A percentile compares a stretch with the other conserved stretches of the same genome.
These are phyloP conservation scores for Cryptococcus sp. DNA, from an alignment of 1,284 basidiomycete species.

Conservation along the genomic window DNA sequence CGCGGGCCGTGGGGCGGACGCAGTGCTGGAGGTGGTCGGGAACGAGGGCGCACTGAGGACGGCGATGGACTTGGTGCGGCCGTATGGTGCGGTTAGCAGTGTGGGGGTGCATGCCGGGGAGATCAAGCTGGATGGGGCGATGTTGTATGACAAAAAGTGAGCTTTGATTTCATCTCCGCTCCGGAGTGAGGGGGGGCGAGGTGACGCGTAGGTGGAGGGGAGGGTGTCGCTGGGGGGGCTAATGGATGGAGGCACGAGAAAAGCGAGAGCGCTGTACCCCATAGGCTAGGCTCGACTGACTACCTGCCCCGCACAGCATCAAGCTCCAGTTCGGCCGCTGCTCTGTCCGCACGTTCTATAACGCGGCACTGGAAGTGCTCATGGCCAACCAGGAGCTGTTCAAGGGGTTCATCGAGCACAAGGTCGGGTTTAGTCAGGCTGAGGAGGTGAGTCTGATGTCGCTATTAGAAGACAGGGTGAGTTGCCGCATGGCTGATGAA, in stretches of 20 bases:
- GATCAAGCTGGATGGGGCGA: conserved; percentile 45
- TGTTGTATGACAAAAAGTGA: conserved; percentile 74
- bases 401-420: conserved; percentile 43
- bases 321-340: conserved; percentile 63
- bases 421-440: conserved; percentile 40
- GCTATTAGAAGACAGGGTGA: neutral
- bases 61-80: conserved; percentile 71
- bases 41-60: conserved; percentile 65
- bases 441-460: conserved; percentile 26
- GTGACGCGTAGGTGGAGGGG: neutral
- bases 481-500: neutral
- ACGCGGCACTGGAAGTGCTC: conserved; percentile 67
- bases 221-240: neutral
- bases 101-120: conserved; percentile 61
- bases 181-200: neutral
- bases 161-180: conserved; percentile 9
- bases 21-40: conserved; percentile 67
- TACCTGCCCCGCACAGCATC: conserved; percentile 15
- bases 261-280: neutral
- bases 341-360: conserved; percentile 75
- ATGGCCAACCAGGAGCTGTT: conserved; percentile 40
- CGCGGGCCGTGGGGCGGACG: conserved; percentile 52
- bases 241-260: neutral
- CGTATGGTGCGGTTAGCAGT: conserved; percentile 74
- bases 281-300: neutral